Percentiles rank a stretch among this genome's conserved stretches.
These are phyloP conservation scores for Talinum fruticosum DNA, from an alignment of 148 eudicot genomes.

Conservation along the genomic window DNA sequence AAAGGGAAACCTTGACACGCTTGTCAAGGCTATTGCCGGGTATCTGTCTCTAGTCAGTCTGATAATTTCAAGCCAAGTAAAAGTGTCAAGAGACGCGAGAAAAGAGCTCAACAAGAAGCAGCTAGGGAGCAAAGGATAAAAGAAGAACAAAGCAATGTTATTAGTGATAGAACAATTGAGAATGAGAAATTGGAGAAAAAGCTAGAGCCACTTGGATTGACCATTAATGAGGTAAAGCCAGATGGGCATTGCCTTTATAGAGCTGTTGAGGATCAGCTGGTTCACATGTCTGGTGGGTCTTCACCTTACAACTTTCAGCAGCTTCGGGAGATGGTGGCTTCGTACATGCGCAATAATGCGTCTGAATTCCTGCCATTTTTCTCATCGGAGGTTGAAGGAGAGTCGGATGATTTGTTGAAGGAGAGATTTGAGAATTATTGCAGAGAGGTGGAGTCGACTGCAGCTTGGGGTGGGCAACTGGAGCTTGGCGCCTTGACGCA, in stretches of 20 bases:
- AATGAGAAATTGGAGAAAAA: constrained; percentile 48
- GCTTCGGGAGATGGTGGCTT: constrained; percentile 61
- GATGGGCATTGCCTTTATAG: constrained; percentile 77
- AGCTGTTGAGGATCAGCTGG: constrained; percentile 70
- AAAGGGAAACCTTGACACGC: constrained; percentile 44
- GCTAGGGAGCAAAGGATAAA: constrained; percentile 72
- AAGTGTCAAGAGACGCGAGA: constrained; percentile 62
- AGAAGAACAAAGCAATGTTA: constrained; percentile 57
- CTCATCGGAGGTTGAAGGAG: constrained; percentile 56
- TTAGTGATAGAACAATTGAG: constrained; percentile 52
- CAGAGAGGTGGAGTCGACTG: constrained; percentile 62
- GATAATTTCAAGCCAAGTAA: constrained; percentile 64
- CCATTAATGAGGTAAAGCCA: constrained; percentile 56
- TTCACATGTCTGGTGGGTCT: constrained; percentile 41
- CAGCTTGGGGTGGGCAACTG: constrained; percentile 77
- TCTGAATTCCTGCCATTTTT: constrained; percentile 64
- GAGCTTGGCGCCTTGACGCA: constrained; percentile 74
- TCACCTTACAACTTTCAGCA: constrained; percentile 52
- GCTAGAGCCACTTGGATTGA: constrained; percentile 59
- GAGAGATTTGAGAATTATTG: constrained; percentile 64
- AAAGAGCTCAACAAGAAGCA: constrained; percentile 73
- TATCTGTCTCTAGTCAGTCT: constrained; percentile 41
- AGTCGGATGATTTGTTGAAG: constrained; percentile 38
- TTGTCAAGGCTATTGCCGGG: constrained; percentile 77
- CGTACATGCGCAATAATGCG: constrained; percentile 55